Evolutionary conservation across 768 basidiomycete species (phyloP).

Genomic region (Mycena galericulata): DNA sequence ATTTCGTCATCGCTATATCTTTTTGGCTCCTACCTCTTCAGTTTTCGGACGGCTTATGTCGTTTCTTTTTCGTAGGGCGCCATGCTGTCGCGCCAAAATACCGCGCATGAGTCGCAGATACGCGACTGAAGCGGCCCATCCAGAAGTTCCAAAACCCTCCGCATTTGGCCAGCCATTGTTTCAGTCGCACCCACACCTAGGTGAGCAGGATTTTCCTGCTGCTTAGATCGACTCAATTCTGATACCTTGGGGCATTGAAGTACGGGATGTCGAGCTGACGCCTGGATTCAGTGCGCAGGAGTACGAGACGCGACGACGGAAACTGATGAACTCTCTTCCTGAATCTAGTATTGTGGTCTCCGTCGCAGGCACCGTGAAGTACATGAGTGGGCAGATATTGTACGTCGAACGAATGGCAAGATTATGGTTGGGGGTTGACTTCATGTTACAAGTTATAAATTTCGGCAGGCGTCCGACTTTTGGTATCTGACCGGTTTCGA

Average conservation of each 20-base stretch:
- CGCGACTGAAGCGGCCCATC: constrained; percentile 37
- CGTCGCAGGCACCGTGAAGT: constrained; percentile 84
- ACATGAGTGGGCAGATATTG: constrained; percentile 90
- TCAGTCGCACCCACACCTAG: constrained; percentile 85
- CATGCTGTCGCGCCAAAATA: constrained; percentile 9
- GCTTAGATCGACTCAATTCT: neutral
- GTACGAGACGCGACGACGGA: constrained; percentile 77
- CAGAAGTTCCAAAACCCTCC: constrained; percentile 69
- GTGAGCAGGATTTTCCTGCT: constrained; percentile 49
- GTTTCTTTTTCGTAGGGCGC: constrained; percentile 7
- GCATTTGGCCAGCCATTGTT: constrained; percentile 83
- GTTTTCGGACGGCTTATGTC: too few species aligned
- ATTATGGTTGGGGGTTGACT: neutral
- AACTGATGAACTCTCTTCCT: constrained; percentile 80
- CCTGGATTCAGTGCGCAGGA: constrained; percentile 84
- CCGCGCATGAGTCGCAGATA: constrained; percentile 9
- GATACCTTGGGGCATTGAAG: constrained; percentile 42
- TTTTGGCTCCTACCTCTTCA: neutral
- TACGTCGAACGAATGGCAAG: constrained; percentile 53
- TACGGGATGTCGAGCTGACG: constrained; percentile 77
- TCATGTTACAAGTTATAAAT: constrained; percentile 80
- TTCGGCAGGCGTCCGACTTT: constrained; percentile 91
- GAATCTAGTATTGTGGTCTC: constrained; percentile 81
- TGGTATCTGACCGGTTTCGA: constrained; percentile 98
- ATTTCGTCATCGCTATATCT: neutral